phyloP scores from a whole-genome alignment of 495 filamentous ascomycete genomes.

The Penicillium atrosanguineum region DNA sequence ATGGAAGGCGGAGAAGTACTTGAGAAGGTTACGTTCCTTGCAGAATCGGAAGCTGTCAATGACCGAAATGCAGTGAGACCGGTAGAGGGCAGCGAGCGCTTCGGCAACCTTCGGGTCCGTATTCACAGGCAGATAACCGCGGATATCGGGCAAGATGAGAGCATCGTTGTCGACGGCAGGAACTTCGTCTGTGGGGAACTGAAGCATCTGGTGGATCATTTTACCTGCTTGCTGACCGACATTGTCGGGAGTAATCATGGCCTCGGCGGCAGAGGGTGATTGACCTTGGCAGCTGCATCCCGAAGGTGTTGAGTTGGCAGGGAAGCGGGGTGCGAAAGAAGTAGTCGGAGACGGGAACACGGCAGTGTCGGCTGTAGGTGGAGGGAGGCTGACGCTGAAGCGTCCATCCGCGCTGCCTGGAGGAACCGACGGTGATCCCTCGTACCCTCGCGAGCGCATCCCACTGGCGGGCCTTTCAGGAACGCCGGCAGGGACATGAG shows the following conservation, averaged over 20 bases:
- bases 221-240: slow-evolving; percentile 42
- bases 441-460: slow-evolving; percentile 39
- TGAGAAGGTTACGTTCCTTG: slow-evolving; percentile 91
- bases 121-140: slow-evolving; percentile 64
- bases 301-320: slow-evolving; percentile 14
- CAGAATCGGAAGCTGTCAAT: slow-evolving; percentile 93
- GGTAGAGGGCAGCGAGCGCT: slow-evolving; percentile 80
- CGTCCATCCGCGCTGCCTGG: slow-evolving; percentile 6
- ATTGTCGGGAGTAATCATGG: slow-evolving; percentile 39
- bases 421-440: slow-evolving; percentile 1
- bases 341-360: slow-evolving; percentile 64
- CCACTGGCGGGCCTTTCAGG: slow-evolving; percentile 26
- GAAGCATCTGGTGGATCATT: slow-evolving; percentile 65
- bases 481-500: slow-evolving; percentile 13
- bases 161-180: slow-evolving; percentile 59
- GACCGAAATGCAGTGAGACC: slow-evolving; percentile 90
- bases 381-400: slow-evolving; percentile 42
- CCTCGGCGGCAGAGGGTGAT: slow-evolving; percentile 17
- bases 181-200: slow-evolving; percentile 57
- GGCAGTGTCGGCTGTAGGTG: slow-evolving; percentile 61
- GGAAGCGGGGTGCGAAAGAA: slow-evolving; percentile 35
- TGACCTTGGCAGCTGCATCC: slow-evolving; percentile 33
- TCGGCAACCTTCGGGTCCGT: slow-evolving; percentile 82
- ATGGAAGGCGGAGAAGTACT: slow-evolving; percentile 92
- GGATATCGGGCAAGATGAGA: slow-evolving; percentile 74